phyloP scores from a whole-genome alignment of 257 asterid species.

The Handroanthus guayacan region DNA sequence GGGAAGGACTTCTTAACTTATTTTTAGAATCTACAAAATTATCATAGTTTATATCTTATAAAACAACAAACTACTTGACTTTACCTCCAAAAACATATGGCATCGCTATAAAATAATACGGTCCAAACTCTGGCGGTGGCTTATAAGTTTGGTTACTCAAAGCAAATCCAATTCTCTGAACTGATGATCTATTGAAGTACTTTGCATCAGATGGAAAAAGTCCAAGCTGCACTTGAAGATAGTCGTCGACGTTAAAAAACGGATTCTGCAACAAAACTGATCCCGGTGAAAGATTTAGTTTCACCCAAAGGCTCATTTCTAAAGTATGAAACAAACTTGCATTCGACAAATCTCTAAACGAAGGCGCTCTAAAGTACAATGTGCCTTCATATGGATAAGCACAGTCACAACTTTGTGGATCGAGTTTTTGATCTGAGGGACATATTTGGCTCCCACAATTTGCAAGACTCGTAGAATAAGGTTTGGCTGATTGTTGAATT shows the following conservation, averaged over 20 bases:
- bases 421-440: conserved; percentile 62
- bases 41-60: background rate
- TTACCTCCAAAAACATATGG: conserved; percentile 77
- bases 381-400: conserved; percentile 92
- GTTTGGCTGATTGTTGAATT: conserved; percentile 66
- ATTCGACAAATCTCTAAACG: conserved; percentile 84
- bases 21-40: background rate
- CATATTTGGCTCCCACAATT: conserved; percentile 85
- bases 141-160: conserved; percentile 91
- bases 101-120: conserved; percentile 82
- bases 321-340: conserved; percentile 74
- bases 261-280: conserved; percentile 83
- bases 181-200: conserved; percentile 74
- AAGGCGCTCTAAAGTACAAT: conserved; percentile 85
- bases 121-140: conserved; percentile 92
- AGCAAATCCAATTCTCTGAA: conserved; percentile 79
- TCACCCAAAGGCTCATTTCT: conserved; percentile 93
- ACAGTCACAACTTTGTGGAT: conserved; percentile 92
- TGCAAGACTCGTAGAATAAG: conserved; percentile 90
- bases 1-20: background rate
- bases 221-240: conserved; percentile 83
- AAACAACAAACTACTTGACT: background rate
- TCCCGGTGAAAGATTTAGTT: conserved; percentile 79
- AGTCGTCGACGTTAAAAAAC: conserved; percentile 83
- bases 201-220: conserved; percentile 72